A percentile compares a stretch with the other conserved stretches of the same genome.
phyloP scores from a whole-genome alignment of 1,139 yeast genomes.

The Hanseniaspora sp. region DNA sequence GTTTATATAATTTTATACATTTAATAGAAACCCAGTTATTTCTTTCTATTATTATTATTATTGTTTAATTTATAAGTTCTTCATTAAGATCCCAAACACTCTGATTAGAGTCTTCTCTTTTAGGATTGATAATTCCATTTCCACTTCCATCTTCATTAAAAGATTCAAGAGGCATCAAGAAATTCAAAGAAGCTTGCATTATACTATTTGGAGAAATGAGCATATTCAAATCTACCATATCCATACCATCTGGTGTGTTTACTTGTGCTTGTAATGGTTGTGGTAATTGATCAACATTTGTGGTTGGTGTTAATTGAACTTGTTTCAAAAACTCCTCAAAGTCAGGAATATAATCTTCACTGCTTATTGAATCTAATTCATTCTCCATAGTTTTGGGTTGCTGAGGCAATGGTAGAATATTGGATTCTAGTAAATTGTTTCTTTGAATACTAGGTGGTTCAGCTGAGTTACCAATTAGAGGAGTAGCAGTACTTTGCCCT shows the following conservation, averaged over 20 bases:
- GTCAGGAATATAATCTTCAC: conserved; percentile 24
- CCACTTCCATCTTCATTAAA: background rate
- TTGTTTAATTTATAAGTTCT: conserved; percentile 9
- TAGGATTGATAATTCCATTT: background rate
- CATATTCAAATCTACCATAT: conserved; percentile 4
- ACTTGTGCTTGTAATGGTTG: background rate
- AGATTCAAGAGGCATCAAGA: conserved; percentile 7
- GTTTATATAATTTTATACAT: no score
- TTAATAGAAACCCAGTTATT: background rate
- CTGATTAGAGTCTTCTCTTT: conserved; percentile 14
- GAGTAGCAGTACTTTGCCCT: background rate
- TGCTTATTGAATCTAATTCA: background rate
- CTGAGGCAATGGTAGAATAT: conserved; percentile 18
- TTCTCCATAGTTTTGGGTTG: conserved; percentile 1
- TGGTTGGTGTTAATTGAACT: background rate
- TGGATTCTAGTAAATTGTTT: conserved; percentile 7
- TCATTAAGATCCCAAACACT: conserved; percentile 17
- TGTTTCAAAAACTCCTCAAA: conserved; percentile 28
- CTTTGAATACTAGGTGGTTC: conserved; percentile 7
- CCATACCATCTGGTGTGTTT: conserved; percentile 7
- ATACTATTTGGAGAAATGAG: conserved; percentile 10
- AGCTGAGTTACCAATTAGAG: background rate
- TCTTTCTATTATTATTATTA: background rate
- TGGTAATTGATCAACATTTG: background rate
- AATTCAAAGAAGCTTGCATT: conserved; percentile 12